These are phyloP conservation scores for Thymus mandschuricus DNA, from an alignment of 257 asterid genomes.

Conservation along the genomic window DNA sequence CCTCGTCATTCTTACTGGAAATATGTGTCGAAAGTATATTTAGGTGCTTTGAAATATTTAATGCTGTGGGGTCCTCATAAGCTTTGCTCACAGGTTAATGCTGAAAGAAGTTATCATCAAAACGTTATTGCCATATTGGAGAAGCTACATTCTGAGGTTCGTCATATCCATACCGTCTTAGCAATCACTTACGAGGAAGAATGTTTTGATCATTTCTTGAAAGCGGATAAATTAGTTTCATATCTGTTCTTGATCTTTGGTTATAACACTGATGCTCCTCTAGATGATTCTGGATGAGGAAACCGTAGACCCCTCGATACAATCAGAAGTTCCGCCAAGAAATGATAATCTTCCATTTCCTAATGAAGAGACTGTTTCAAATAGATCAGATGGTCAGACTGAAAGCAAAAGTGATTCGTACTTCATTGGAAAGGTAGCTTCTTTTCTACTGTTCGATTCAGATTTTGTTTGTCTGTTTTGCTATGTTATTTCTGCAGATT, in stretches of 20 bases:
- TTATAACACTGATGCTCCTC: conserved; percentile 20
- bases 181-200: background rate
- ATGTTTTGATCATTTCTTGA: background rate
- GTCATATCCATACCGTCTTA: conserved; percentile 21
- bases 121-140: conserved; percentile 70
- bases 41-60: conserved; percentile 12
- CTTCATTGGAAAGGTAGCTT: conserved; percentile 71
- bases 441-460: background rate
- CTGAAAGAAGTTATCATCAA: conserved; percentile 91
- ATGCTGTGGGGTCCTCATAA: conserved; percentile 30
- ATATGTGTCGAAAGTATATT: background rate
- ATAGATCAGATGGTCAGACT: conserved; percentile 41
- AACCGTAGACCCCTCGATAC: conserved; percentile 49
- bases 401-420: conserved; percentile 39
- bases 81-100: conserved; percentile 68
- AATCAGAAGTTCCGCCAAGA: conserved; percentile 41
- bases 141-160: conserved; percentile 84
- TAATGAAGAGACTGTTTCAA: conserved; percentile 37
- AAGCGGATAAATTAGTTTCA: conserved; percentile 1
- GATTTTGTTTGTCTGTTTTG: too few species aligned
- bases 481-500: background rate
- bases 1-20: background rate
- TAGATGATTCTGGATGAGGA: conserved; percentile 83
- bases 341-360: conserved; percentile 42
- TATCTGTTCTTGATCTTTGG: background rate